A percentile compares a stretch with the other conserved stretches of the same genome.
These are phyloP conservation scores for Phytophthora kernoviae DNA, from an alignment of 352 stramenopile genomes.

Conservation along the genomic window DNA sequence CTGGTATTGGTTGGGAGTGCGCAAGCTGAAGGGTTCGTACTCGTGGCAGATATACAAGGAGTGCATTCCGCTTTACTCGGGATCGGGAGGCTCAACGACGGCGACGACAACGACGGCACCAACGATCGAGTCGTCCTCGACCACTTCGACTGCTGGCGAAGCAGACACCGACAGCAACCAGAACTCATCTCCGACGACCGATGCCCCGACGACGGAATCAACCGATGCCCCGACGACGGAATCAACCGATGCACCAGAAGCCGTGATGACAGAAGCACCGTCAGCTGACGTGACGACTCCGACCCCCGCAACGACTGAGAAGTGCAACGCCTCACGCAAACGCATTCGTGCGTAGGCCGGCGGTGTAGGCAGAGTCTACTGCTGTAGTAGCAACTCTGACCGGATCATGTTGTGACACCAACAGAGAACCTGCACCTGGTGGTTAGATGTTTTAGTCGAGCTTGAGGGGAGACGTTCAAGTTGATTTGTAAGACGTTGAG, in stretches of 20 bases:
- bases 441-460: not conserved
- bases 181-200: conserved; percentile 5
- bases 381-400: too few species aligned
- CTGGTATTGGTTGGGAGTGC: conserved; percentile 45
- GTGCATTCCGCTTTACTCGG: conserved; percentile 35
- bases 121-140: conserved; percentile 10
- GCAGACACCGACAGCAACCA: conserved; percentile 4
- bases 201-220: conserved; percentile 3
- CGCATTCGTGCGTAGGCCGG: conserved; percentile 10
- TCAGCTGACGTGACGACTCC: conserved; percentile 6
- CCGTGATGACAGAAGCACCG: conserved; percentile 6
- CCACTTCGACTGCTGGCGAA: conserved; percentile 18
- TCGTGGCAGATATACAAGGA: conserved; percentile 63
- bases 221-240: conserved; percentile 10
- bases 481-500: not conserved
- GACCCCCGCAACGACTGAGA: conserved; percentile 8
- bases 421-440: not conserved
- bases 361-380: too few species aligned
- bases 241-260: conserved; percentile 1
- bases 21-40: conserved; percentile 32
- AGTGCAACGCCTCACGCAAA: conserved; percentile 22
- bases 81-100: conserved; percentile 1
- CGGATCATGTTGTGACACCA: not conserved
- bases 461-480: not conserved
- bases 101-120: conserved; percentile 4